Conservation (phyloP, 148 eudicot genomes). For the Heliosperma pusillum region DNA sequence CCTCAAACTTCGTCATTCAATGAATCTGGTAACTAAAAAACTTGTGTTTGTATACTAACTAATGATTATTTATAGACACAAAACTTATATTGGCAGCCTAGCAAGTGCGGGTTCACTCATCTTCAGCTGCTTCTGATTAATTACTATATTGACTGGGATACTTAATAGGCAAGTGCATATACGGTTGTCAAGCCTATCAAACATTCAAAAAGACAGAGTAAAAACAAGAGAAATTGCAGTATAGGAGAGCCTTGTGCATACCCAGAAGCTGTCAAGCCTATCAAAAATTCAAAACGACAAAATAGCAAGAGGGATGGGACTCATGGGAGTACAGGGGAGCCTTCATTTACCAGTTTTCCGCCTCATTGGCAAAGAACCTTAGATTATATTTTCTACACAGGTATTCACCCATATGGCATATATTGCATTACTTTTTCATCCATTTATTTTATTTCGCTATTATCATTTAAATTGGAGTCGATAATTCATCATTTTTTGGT, state of each 20-base stretch:
- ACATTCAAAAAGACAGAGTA: constrained; percentile 2
- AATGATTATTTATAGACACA: not conserved
- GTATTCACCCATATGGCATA: constrained; percentile 30
- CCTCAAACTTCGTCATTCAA: constrained; percentile 31
- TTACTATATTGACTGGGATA: constrained; percentile 2
- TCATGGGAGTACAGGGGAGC: constrained; percentile 15
- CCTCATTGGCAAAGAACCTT: constrained; percentile 56
- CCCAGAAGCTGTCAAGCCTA: constrained; percentile 21
- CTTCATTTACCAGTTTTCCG: constrained; percentile 63
- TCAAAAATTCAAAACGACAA: not conserved
- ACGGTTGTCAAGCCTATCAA: constrained; percentile 13
- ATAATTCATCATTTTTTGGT: not conserved
- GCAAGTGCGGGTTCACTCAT: not conserved
- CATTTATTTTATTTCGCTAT: not conserved
- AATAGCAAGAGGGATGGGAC: constrained; percentile 1
- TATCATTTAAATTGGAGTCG: not conserved
- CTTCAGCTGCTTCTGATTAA: not conserved
- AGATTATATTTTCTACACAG: constrained; percentile 91
- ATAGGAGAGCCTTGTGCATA: constrained; percentile 31
- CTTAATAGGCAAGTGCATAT: constrained; percentile 30
- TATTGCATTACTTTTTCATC: constrained; percentile 2
- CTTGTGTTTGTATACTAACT: not conserved
- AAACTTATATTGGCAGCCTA: not conserved
- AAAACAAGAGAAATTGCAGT: not conserved
- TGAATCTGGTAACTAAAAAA: constrained; percentile 25